Base-by-base conservation (phyloP, 352 stramenopile genomes). In the Phytophthora pseudosyringae region DNA sequence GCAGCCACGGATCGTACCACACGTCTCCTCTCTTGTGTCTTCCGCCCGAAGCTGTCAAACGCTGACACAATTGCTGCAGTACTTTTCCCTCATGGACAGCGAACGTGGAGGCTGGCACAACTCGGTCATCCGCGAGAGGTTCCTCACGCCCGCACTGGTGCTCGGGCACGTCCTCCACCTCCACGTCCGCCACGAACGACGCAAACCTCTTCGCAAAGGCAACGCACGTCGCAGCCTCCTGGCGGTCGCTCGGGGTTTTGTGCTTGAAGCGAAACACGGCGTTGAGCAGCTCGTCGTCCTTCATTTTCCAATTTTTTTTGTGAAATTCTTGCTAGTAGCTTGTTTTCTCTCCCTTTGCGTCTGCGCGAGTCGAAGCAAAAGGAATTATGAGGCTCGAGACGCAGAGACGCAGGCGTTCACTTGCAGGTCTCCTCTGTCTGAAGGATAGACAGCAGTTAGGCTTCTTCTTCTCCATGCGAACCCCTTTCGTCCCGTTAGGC, bases 241-340 rank as follows among this genome's bases (percentile, higher is more conserved):
- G 80, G 0, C 50, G 31, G 0, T 56, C 43, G 7, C 56, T 83
- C 8, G 77, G 73, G 0, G 38, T 16, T 36, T 83, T 75, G 58
- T 82, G 61, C 67, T 72, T 74, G 49, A 87, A 86, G 21, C 69
- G 70, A 51, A 87, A 82, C 16, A 87, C 54, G 6, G 69, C 66
- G 33, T 74, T 73, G 7, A 78, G 21, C 3, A 62, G 43, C 25
- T 71, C 63, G 0, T 61, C 16, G 3, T 56, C 46, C 18, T 48
- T 55, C 60, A 55, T 55, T 11, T 31, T 15, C 16, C n/a, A n/a
- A n/a, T n/a, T n/a, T n/a, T n/a, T n/a, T n/a, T n/a, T n/a, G n/a
- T 21, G 21, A 21, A 21, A 21, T 21, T 21, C 21, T 21, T 21
- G 21, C 21, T 21, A 1, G 21, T 21, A 21, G 21, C 2, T 21